Base-by-base conservation (phyloP, 371 early-diverging fungal species). In the Mucor velutinosus region DNA sequence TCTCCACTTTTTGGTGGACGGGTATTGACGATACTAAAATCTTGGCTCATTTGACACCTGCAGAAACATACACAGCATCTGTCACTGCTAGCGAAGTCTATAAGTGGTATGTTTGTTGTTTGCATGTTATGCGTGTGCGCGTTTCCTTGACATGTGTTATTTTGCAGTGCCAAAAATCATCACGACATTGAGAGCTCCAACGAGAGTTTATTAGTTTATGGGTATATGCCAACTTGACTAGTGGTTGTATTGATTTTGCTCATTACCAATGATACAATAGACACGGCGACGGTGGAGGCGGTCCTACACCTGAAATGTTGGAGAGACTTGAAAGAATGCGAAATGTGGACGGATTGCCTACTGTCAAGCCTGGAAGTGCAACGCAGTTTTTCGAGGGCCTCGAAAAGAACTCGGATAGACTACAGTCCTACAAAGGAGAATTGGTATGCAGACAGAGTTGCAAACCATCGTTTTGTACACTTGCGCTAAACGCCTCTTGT, bases 231-330 rank as follows among this genome's bases (percentile, higher is more conserved):
- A 11, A 8, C 33, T 49, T 21, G 51, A 23, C 7, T 19, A 8
- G 1, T 19, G 51, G 7, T 1, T 41, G 0, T 37, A 6, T 14
- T 19, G 7, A 12, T 19, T 45, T n/a, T 6, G 43, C 43, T 43
- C n/a, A 43, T 19, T 14, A 45, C 8, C 0, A 7, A 6, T 23
- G 27, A 3, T 25, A 15, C 17, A 32, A 4, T 71, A 81, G 82
- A 29, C 89, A 96, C 76, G 99, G 99, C 39, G 99, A 99, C 78
- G 99, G 99, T 56, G 99, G 99, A 8, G 97, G 97, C 55, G 99
- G 99, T 1, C 97, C 99, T 0, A 84, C 90, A 0, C 80, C 86
- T 14, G 89, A 82, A 37, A 96, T 97, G 97, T 67, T 95, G 23
- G 96, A 97, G 75, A 87, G 98, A 59, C 67, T 97, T 37, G 57